These are phyloP conservation scores for Viola odorata DNA, from an alignment of 345 rosid species.

Conservation along the genomic window DNA sequence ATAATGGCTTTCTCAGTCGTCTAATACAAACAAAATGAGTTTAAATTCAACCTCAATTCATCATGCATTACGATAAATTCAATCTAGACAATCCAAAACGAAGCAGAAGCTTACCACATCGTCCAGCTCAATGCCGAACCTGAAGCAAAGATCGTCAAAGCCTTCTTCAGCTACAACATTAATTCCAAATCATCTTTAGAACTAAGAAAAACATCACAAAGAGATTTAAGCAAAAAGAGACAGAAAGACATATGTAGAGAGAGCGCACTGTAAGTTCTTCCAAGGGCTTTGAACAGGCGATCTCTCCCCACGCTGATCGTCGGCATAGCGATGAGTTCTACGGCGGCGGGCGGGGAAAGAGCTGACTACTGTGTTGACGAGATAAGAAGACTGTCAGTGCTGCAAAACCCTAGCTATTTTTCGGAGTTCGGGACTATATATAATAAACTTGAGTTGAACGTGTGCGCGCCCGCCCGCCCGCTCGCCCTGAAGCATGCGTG, in stretches of 20 bases:
- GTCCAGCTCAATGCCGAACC: slow-evolving; percentile 88
- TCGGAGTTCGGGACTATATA: too few species aligned
- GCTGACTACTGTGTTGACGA: too few species aligned
- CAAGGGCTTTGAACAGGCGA: slow-evolving; percentile 61
- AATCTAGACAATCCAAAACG: background rate
- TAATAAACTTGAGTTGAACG: too few species aligned
- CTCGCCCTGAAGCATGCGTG: too few species aligned
- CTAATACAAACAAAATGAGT: slow-evolving; percentile 26
- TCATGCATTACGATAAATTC: background rate
- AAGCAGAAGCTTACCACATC: slow-evolving; percentile 60
- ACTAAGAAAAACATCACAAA: background rate
- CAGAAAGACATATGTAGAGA: background rate
- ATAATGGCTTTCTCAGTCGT: slow-evolving; percentile 82
- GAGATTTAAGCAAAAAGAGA: background rate
- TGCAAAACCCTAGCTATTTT: too few species aligned
- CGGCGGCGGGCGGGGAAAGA: background rate
- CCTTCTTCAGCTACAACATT: slow-evolving; percentile 52
- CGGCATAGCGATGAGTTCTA: slow-evolving; percentile 44
- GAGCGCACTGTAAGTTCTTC: slow-evolving; percentile 56
- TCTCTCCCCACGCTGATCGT: slow-evolving; percentile 81
- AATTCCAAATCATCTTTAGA: background rate
- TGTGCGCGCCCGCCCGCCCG: too few species aligned
- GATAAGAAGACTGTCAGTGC: too few species aligned
- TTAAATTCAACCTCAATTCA: background rate
- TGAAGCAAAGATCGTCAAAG: slow-evolving; percentile 85